Evolutionary conservation across 805 yeast species (phyloP).

Genomic region (Wickerhamomyces rabaulensis): DNA sequence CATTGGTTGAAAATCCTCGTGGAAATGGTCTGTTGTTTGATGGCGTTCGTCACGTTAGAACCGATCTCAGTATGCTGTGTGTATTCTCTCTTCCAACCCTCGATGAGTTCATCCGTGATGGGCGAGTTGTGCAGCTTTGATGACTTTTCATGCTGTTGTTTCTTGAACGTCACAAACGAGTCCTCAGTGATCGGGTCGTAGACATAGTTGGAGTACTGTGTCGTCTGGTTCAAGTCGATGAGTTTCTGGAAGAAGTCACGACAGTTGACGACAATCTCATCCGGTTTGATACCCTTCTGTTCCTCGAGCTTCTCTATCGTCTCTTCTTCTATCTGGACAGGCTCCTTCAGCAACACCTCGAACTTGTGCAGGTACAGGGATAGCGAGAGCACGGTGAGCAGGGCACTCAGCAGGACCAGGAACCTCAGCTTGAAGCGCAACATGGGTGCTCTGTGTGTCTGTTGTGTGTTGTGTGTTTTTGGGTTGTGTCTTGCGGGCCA

Average conservation of each 20-base stretch:
- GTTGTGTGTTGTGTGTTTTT: too few species aligned
- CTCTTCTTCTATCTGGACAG: neutral
- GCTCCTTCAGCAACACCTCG: neutral
- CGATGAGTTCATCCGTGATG: neutral
- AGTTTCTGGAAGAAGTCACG: neutral
- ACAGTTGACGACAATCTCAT: neutral
- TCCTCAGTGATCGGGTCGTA: neutral
- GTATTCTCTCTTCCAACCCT: neutral
- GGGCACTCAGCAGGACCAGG: neutral
- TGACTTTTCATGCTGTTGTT: neutral
- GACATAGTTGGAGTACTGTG: neutral
- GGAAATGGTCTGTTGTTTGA: slow-evolving; percentile 3
- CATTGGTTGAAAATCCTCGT: slow-evolving; percentile 6
- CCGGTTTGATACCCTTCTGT: neutral
- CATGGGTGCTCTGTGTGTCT: too few species aligned
- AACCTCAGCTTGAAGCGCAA: neutral
- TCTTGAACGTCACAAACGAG: neutral
- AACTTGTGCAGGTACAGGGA: neutral
- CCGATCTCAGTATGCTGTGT: neutral
- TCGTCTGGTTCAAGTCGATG: neutral
- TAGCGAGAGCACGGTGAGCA: neutral
- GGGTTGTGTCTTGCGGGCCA: neutral
- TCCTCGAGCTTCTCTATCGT: neutral
- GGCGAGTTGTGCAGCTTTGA: neutral
- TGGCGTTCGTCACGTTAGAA: too few species aligned